Evolutionary conservation across 139 green algal species (phyloP).

Genomic region (Trebouxia sp.): DNA sequence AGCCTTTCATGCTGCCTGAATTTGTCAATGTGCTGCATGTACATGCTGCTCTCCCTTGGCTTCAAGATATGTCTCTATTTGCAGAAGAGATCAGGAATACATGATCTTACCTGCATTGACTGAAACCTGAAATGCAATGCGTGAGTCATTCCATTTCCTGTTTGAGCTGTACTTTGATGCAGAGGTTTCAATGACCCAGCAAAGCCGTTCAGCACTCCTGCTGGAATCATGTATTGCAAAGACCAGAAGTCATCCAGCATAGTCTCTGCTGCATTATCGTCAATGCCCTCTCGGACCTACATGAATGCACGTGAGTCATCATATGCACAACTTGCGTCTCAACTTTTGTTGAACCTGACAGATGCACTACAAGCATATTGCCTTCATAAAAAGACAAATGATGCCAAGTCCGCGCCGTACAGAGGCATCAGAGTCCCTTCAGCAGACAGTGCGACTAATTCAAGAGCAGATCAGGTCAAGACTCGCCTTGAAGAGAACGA

Average conservation of each 20-base stretch:
- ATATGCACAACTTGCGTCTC: no score
- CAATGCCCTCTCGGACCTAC: neutral
- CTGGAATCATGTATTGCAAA: slow-evolving; percentile 29
- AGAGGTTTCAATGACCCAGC: neutral
- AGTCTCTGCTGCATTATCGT: neutral
- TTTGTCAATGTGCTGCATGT: slow-evolving; percentile 12
- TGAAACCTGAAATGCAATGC: slow-evolving; percentile 14
- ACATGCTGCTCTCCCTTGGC: neutral
- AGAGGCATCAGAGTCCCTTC: no score
- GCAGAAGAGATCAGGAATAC: no score
- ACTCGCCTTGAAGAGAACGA: slow-evolving; percentile 8
- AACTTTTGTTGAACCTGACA: no score
- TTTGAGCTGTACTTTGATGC: neutral
- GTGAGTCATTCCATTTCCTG: slow-evolving; percentile 9
- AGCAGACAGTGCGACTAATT: neutral
- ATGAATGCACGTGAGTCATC: neutral
- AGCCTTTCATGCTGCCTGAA: slow-evolving; percentile 17
- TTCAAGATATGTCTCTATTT: no score
- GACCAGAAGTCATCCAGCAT: slow-evolving; percentile 25
- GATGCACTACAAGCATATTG: no score
- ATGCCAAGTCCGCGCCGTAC: no score
- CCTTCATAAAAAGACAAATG: no score
- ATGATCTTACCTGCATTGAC: neutral
- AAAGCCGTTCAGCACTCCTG: slow-evolving; percentile 26
- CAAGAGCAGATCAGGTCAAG: neutral